Evolutionary conservation across 2,329 filamentous ascomycete genomes (phyloP), one percentile per base, ranked within the genome.

Genomic region (Saccharata proteae): DNA sequence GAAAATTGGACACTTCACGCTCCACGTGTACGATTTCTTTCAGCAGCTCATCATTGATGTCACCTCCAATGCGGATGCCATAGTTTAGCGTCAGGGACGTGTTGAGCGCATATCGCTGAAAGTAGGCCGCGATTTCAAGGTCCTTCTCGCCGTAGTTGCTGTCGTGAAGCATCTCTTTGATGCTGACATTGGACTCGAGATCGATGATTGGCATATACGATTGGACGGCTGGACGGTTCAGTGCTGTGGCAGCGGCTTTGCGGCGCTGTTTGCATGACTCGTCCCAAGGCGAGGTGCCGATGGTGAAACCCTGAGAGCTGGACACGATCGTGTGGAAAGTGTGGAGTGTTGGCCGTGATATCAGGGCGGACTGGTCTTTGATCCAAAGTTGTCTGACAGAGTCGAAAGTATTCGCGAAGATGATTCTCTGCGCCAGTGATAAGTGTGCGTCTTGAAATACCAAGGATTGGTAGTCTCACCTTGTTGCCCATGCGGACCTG

Each of bases 181-280:
- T 77, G 34, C 76, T 80, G 10, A 71, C 67, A 10, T 67, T 75
- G 16, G 75, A 73, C 51, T 88, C 82, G 16, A 85, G 71, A 43
- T 88, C 81, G 30, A 88, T 74, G 42, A 85, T 81, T 0, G 81
- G 80, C 71, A 85, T 80, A 51, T 88, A 88, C 0, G 74, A 76
- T 45, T 83, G 77, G 1, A 81, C 71, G 0, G 80, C 75, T 0
- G 80, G 80, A 0, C 77, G 69, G 50, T 86, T 86, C 14, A 88
- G 64, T 0, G 82, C 80, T 0, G 80, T 84, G 4, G 78, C 80
- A 2, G 80, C 81, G 0, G 79, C 80, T 59, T 84, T 86, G 39
- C 82, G 71, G 7, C 80, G 69, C 15, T 67, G 63, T 53, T 86
- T 88, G 57, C 79, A 83, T 2, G 75, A 82, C 30, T 84, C 80